Percentiles rank a stretch among this genome's conserved stretches.
Conservation (phyloP, 2,329 filamentous ascomycete species). For the Paramyrothecium roridum region DNA sequence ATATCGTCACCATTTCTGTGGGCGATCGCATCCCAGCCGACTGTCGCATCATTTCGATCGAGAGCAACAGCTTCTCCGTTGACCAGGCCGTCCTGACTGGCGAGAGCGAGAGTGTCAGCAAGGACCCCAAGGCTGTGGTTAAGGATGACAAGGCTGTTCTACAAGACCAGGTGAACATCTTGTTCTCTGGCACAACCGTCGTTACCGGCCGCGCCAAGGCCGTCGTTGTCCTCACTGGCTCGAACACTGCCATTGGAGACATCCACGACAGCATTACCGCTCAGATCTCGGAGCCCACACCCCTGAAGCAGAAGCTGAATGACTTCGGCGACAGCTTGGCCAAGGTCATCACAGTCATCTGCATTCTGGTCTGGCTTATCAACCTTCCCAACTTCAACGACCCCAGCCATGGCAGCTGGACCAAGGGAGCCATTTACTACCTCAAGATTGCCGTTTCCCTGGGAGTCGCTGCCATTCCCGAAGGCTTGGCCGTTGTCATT, state of each 20-base stretch:
- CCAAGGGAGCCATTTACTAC: slow-evolving; percentile 98
- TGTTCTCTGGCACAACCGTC: slow-evolving; percentile 97
- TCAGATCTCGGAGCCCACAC: slow-evolving; percentile 96
- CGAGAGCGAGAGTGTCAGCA: slow-evolving; percentile 94
- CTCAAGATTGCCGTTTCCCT: slow-evolving; percentile 98
- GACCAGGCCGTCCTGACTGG: slow-evolving; percentile 97
- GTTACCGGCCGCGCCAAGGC: slow-evolving; percentile 91
- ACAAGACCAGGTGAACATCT: slow-evolving; percentile 96
- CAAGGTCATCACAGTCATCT: slow-evolving; percentile 98
- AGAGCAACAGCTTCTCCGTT: slow-evolving; percentile 95
- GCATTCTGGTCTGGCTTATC: slow-evolving; percentile 95
- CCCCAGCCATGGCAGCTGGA: slow-evolving; percentile 86
- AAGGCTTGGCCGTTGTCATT: slow-evolving; percentile 96
- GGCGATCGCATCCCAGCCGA: slow-evolving; percentile 94
- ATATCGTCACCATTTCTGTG: slow-evolving; percentile 82
- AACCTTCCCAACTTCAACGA: slow-evolving; percentile 98
- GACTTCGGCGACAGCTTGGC: slow-evolving; percentile 95
- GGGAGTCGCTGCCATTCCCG: slow-evolving; percentile 94
- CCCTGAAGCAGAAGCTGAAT: slow-evolving; percentile 97
- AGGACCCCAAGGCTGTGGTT: slow-evolving; percentile 66
- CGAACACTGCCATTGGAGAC: slow-evolving; percentile 91
- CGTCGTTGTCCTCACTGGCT: slow-evolving; percentile 84
- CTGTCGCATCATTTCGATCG: slow-evolving; percentile 82
- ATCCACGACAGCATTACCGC: slow-evolving; percentile 98
- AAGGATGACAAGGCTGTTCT: slow-evolving; percentile 83